A percentile compares a stretch with the other conserved stretches of the same genome.
phyloP scores from a whole-genome alignment of 2,329 filamentous ascomycete species.

The Talaromyces sp. region DNA sequence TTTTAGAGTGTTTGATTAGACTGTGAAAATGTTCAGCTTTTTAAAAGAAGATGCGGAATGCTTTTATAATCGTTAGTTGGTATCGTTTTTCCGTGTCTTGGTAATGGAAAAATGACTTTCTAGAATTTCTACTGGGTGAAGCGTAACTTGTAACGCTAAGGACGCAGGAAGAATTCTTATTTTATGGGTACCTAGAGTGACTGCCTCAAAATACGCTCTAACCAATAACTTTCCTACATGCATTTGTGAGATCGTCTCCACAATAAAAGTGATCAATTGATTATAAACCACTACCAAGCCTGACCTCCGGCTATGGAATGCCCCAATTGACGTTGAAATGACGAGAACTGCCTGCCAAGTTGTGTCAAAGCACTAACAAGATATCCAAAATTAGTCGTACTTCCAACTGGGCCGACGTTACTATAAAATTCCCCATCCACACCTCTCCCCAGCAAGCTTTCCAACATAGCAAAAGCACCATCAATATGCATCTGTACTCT shows the following conservation, averaged over 20 bases:
- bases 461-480: slow-evolving; percentile 1
- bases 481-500: slow-evolving; percentile 3
- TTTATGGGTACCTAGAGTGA: not conserved
- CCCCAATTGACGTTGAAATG: not conserved
- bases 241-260: not conserved
- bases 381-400: not conserved
- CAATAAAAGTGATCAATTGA: not conserved
- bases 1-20: not conserved
- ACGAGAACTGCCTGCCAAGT: not conserved
- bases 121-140: not conserved
- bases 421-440: not conserved
- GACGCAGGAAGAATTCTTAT: not conserved
- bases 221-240: not conserved
- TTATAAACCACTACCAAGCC: not conserved
- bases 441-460: not conserved
- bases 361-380: slow-evolving; percentile 1
- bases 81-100: not conserved
- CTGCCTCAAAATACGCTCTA: not conserved
- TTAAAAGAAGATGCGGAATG: not conserved
- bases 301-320: not conserved
- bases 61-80: not conserved
- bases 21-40: not conserved
- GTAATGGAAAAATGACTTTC: not conserved
- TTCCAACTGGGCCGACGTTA: not conserved
- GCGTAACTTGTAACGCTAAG: not conserved